phyloP scores from a whole-genome alignment of 768 basidiomycete genomes.

The Guyanaporus albipodus region DNA sequence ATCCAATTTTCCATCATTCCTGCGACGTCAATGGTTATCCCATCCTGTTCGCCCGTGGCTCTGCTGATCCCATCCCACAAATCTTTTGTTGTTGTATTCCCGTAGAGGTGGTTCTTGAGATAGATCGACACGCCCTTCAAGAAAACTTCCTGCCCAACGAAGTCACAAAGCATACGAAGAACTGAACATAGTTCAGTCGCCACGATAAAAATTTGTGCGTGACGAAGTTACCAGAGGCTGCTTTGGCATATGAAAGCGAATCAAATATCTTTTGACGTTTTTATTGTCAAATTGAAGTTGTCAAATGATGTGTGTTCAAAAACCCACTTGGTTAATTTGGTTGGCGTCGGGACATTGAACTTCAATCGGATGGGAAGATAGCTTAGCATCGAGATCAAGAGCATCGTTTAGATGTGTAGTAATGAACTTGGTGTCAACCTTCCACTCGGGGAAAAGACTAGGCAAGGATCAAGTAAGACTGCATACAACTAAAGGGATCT shows the following conservation, averaged over 20 bases:
- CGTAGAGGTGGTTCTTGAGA: constrained; percentile 83
- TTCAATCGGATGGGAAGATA: constrained; percentile 90
- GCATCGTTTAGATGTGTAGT: constrained; percentile 73
- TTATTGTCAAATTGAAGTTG: neutral
- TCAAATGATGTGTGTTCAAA: neutral
- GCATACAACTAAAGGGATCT: constrained; percentile 12
- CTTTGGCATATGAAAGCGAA: constrained; percentile 81
- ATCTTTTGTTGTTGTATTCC: constrained; percentile 80
- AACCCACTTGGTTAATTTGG: constrained; percentile 66
- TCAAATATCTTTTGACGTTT: constrained; percentile 87
- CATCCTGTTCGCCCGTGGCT: constrained; percentile 49
- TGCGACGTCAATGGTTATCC: constrained; percentile 53
- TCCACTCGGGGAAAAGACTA: constrained; percentile 84
- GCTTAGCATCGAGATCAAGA: constrained; percentile 75
- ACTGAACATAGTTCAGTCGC: constrained; percentile 40
- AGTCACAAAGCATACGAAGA: constrained; percentile 88
- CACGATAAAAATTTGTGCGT: neutral
- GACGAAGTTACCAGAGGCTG: constrained; percentile 56
- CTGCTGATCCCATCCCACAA: constrained; percentile 83
- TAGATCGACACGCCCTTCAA: constrained; percentile 86
- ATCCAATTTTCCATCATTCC: constrained; percentile 92
- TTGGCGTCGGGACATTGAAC: constrained; percentile 86
- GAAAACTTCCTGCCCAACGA: constrained; percentile 88
- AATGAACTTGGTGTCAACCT: constrained; percentile 77
- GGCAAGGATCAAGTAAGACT: constrained; percentile 1